Conservation (phyloP, 257 asterid genomes). For the Perilla frutescens region DNA sequence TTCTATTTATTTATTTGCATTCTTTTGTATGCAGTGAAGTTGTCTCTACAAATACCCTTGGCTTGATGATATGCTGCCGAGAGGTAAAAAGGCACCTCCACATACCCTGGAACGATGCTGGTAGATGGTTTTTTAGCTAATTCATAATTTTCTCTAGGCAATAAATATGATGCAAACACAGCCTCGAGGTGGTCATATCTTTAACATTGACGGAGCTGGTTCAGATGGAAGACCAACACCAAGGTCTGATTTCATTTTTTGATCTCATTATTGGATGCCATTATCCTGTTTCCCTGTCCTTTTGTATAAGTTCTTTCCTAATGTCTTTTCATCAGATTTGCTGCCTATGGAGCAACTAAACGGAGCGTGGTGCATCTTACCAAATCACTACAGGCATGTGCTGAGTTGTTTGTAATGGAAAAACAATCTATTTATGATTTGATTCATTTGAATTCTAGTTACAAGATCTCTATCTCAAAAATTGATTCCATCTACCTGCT, state of each 20-base stretch:
- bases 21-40: constrained; percentile 73
- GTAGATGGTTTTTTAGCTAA: constrained; percentile 40
- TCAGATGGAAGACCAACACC: constrained; percentile 99
- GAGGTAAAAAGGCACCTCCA: constrained; percentile 63
- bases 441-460: not conserved
- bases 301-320: not conserved
- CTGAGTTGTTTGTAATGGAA: constrained; percentile 1
- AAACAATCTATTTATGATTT: too few relatives aligned
- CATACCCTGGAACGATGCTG: constrained; percentile 25
- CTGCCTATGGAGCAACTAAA: constrained; percentile 98
- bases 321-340: constrained; percentile 62
- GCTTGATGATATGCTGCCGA: constrained; percentile 96
- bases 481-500: not conserved
- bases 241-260: constrained; percentile 51
- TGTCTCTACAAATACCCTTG: constrained; percentile 90
- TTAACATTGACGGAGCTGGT: constrained; percentile 97
- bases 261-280: constrained; percentile 20
- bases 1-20: constrained; percentile 23
- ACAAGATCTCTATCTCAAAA: not conserved
- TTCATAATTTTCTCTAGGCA: constrained; percentile 57
- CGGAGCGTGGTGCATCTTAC: constrained; percentile 98
- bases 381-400: constrained; percentile 86
- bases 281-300: constrained; percentile 3
- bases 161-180: constrained; percentile 87
- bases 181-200: constrained; percentile 92